Conservation (phyloP, 352 stramenopile species). For the Globisporangium parvum region DNA sequence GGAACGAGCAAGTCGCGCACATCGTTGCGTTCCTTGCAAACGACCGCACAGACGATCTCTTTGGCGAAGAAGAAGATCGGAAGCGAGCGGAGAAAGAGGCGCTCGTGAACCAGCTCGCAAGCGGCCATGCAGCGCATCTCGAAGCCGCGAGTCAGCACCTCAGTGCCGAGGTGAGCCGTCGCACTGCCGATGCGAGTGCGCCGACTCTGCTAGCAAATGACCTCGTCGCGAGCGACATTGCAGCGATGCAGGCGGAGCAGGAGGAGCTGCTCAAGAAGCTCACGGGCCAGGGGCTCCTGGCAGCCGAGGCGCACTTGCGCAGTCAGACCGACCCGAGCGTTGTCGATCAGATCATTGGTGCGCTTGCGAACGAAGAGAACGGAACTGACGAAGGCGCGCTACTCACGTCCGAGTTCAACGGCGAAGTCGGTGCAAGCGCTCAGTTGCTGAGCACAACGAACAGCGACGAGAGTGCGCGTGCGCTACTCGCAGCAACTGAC, state of each 20-base stretch:
- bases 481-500: too few relatives aligned
- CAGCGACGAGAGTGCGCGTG: too few relatives aligned
- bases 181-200: constrained; percentile 1
- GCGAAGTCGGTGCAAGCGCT: too few relatives aligned
- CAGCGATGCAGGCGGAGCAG: background rate
- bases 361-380: background rate
- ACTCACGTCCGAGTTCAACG: background rate
- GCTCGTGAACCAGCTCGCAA: too few relatives aligned
- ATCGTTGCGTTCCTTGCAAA: too few relatives aligned
- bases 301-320: background rate
- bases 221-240: constrained; percentile 4
- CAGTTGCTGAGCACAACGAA: too few relatives aligned
- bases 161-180: background rate
- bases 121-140: too few relatives aligned
- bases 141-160: too few relatives aligned
- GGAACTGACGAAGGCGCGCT: background rate
- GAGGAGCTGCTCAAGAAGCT: constrained; percentile 5
- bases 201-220: constrained; percentile 10
- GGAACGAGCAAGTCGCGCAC: too few relatives aligned
- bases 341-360: background rate
- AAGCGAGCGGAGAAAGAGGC: too few relatives aligned
- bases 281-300: background rate
- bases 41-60: too few relatives aligned
- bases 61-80: too few relatives aligned
- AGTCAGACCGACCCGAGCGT: background rate